A percentile compares a stretch with the other conserved stretches of the same genome.
Evolutionary conservation across 2,329 filamentous ascomycete species (phyloP).

Genomic region (Fusarium sp.): DNA sequence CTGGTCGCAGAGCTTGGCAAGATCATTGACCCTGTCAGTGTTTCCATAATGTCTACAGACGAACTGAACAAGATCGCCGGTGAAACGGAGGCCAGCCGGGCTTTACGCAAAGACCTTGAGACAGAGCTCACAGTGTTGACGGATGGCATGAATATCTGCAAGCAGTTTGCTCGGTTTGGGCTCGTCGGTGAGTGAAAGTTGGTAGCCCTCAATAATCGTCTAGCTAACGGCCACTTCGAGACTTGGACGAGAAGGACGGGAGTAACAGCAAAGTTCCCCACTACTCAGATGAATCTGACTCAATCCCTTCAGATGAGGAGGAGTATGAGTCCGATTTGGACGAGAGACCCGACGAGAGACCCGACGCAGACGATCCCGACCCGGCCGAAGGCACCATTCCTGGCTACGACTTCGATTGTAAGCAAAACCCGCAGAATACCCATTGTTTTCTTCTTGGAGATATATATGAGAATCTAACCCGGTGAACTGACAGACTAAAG

Average conservation of each 20-base stretch:
- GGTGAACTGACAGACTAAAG: too few relatives aligned
- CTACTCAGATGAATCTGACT: background rate
- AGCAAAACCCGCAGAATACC: too few relatives aligned
- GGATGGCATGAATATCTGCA: conserved; percentile 9
- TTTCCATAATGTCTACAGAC: conserved; percentile 35
- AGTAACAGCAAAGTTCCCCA: too few relatives aligned
- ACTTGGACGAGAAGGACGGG: background rate
- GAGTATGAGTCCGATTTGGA: background rate
- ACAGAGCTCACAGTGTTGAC: conserved; percentile 9
- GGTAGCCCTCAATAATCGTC: background rate
- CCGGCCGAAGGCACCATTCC: too few relatives aligned
- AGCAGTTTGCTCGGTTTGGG: background rate
- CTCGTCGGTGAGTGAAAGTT: background rate
- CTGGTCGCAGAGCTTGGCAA: conserved; percentile 37
- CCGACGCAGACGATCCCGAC: too few relatives aligned
- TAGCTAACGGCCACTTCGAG: background rate
- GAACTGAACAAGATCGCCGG: conserved; percentile 40
- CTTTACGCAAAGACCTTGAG: conserved; percentile 3
- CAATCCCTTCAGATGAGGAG: background rate
- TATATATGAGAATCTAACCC: too few relatives aligned
- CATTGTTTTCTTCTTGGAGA: too few relatives aligned
- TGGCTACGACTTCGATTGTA: too few relatives aligned
- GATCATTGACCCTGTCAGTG: conserved; percentile 36
- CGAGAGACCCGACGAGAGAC: background rate
- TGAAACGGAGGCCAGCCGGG: conserved; percentile 34